Conservation (phyloP, 208 protist genomes). For the Trypanosoma vivax region DNA sequence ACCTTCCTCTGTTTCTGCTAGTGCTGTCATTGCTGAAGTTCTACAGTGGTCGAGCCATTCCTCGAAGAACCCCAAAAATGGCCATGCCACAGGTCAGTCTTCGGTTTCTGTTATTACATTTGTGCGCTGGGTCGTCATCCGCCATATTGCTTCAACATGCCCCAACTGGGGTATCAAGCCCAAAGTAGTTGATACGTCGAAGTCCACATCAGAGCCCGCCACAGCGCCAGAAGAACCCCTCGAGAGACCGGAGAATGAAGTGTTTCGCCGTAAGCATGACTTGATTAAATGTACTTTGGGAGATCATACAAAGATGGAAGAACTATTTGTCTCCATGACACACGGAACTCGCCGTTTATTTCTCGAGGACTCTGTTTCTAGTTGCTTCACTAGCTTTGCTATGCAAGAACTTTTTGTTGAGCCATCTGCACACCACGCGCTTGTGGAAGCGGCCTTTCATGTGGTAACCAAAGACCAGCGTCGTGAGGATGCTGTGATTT, state of each 20-base stretch:
- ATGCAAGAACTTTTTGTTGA: conserved; percentile 23
- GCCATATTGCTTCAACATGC: conserved; percentile 24
- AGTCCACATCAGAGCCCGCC: not conserved
- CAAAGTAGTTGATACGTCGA: not conserved
- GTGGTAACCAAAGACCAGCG: not conserved
- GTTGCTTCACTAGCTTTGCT: conserved; percentile 23
- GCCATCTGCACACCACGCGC: conserved; percentile 23
- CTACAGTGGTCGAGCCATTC: not conserved
- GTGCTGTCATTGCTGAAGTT: not conserved
- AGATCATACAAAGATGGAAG: conserved; percentile 3
- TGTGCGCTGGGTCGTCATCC: conserved; percentile 38
- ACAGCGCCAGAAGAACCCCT: not conserved
- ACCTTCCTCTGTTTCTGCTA: not conserved
- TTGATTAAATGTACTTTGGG: not conserved
- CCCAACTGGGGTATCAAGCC: conserved; percentile 22
- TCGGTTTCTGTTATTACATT: conserved; percentile 31
- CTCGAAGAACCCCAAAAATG: not conserved
- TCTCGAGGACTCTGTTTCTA: conserved; percentile 11
- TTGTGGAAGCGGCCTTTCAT: conserved; percentile 14
- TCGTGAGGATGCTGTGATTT: conserved; percentile 1
- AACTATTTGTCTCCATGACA: conserved; percentile 22
- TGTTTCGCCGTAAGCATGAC: conserved; percentile 1
- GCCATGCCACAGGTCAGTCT: not conserved
- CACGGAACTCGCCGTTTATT: conserved; percentile 12
- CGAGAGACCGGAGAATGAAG: not conserved